Conservation (phyloP, 768 basidiomycete genomes). For the Agaricus subrufescens region DNA sequence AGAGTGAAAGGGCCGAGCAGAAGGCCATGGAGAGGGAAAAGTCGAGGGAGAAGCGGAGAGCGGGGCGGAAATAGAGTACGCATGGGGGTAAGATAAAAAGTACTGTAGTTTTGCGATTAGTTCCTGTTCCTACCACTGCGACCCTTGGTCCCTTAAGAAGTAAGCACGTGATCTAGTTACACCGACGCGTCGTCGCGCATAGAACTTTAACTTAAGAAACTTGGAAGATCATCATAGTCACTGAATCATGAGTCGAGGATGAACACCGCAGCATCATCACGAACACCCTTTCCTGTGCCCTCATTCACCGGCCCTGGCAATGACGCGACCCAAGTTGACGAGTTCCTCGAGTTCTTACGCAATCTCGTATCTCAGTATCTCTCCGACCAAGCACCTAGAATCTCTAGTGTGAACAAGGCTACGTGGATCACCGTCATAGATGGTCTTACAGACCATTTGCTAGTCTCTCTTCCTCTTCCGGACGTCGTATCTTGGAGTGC, state of each 20-base stretch:
- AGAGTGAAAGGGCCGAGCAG: slow-evolving; percentile 90
- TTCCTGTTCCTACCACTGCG: not conserved
- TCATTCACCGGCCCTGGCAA: slow-evolving; percentile 22
- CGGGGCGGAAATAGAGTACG: slow-evolving; percentile 62
- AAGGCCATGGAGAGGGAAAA: slow-evolving; percentile 89
- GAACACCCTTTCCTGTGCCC: slow-evolving; percentile 25
- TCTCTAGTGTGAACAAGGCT: slow-evolving; percentile 29
- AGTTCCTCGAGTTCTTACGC: slow-evolving; percentile 39
- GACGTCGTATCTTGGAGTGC: slow-evolving; percentile 44
- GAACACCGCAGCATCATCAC: slow-evolving; percentile 16
- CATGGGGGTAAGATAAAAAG: not conserved
- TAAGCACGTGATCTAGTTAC: slow-evolving; percentile 2
- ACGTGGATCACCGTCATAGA: slow-evolving; percentile 48
- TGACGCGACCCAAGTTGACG: slow-evolving; percentile 26
- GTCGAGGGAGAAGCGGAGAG: slow-evolving; percentile 65
- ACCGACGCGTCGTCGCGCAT: not conserved
- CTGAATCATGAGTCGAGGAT: slow-evolving; percentile 11
- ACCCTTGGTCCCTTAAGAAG: not conserved
- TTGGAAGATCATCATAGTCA: not conserved
- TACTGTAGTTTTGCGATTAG: not conserved
- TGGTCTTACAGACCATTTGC: slow-evolving; percentile 48
- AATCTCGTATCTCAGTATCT: slow-evolving; percentile 33
- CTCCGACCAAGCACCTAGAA: slow-evolving; percentile 24
- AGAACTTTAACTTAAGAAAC: not conserved
- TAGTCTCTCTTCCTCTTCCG: slow-evolving; percentile 52